phyloP scores from a whole-genome alignment of 1,139 yeast genomes.

The Suhomyces bolitotheri region DNA sequence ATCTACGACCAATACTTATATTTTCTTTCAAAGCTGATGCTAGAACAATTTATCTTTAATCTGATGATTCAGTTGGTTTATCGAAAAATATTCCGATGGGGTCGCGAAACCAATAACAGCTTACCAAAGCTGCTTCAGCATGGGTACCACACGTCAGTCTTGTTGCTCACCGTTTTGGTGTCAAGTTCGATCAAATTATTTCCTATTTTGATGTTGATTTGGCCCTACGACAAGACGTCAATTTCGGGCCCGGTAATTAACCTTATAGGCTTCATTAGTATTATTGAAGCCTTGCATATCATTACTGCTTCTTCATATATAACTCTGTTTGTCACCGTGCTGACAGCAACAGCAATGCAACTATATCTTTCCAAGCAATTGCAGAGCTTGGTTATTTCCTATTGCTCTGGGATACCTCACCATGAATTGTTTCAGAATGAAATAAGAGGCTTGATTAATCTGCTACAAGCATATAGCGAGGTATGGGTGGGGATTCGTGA shows the following conservation, averaged over 20 bases:
- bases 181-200: constrained; percentile 79
- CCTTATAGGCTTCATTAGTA: constrained; percentile 56
- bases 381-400: constrained; percentile 12
- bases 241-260: constrained; percentile 63
- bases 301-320: constrained; percentile 48
- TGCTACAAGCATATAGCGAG: constrained; percentile 4
- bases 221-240: constrained; percentile 85
- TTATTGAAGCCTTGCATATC: constrained; percentile 64
- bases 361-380: constrained; percentile 9
- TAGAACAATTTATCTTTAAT: constrained; percentile 61
- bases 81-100: constrained; percentile 38
- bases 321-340: constrained; percentile 28
- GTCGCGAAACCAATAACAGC: constrained; percentile 21
- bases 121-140: constrained; percentile 19
- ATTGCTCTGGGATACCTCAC: constrained; percentile 10
- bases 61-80: constrained; percentile 44
- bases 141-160: constrained; percentile 35
- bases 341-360: constrained; percentile 11
- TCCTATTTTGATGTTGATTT: constrained; percentile 91
- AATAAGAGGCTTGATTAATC: constrained; percentile 3
- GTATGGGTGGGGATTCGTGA: constrained; percentile 1
- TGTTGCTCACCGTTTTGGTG: constrained; percentile 69
- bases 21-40: constrained; percentile 61
- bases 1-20: constrained; percentile 63
- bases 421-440: constrained; percentile 11